Evolutionary conservation across 805 yeast genomes (phyloP).

Genomic region (Saccharomycopsis microspora): DNA sequence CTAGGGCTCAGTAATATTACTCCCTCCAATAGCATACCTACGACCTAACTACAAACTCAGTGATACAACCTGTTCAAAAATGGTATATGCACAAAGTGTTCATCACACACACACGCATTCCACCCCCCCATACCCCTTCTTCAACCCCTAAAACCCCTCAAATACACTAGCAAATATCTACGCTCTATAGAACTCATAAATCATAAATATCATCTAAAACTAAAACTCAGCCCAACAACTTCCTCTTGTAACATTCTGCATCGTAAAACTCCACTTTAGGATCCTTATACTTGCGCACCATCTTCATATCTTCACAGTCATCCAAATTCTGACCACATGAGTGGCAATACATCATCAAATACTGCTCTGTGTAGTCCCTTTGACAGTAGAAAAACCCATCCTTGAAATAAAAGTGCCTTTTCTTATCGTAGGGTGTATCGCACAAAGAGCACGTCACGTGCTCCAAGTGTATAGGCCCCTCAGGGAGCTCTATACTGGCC

Average conservation of each 20-base stretch:
- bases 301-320: conserved; percentile 3
- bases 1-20: too few species aligned
- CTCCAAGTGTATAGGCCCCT: conserved; percentile 60
- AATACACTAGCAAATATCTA: too few species aligned
- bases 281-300: not conserved
- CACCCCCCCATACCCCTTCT: too few species aligned
- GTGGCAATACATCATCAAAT: conserved; percentile 1
- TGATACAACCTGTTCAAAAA: too few species aligned
- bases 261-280: conserved; percentile 4
- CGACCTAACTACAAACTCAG: too few species aligned
- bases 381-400: conserved; percentile 74
- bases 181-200: too few species aligned
- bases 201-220: not conserved
- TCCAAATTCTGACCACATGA: not conserved
- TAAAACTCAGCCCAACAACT: not conserved
- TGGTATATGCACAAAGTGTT: too few species aligned
- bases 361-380: conserved; percentile 40
- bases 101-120: too few species aligned
- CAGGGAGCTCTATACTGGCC: not conserved
- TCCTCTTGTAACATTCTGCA: conserved; percentile 1
- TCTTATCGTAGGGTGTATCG: conserved; percentile 72
- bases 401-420: conserved; percentile 58
- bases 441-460: conserved; percentile 91
- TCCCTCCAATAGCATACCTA: too few species aligned
- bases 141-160: too few species aligned